Conservation (phyloP, 495 filamentous ascomycete species). For the Penicillium cataractarum region DNA sequence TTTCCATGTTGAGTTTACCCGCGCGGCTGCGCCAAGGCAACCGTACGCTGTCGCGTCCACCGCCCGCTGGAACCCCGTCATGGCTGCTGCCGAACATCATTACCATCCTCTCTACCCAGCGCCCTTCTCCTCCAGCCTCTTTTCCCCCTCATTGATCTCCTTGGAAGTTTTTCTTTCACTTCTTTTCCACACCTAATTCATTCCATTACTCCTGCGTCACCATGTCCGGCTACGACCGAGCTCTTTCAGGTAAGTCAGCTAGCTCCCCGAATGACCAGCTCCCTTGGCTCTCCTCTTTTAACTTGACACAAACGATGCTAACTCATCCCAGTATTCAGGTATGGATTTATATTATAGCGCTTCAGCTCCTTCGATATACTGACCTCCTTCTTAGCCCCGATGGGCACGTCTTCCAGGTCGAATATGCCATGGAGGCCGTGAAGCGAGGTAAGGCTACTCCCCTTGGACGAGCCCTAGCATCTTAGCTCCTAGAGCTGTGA, state of each 20-base stretch:
- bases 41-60: constrained; percentile 37
- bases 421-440: constrained; percentile 98
- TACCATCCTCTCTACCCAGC: constrained; percentile 19
- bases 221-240: constrained; percentile 92
- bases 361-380: constrained; percentile 28
- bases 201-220: constrained; percentile 44
- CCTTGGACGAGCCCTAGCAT: constrained; percentile 2
- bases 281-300: constrained; percentile 20
- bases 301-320: constrained; percentile 15
- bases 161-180: background rate
- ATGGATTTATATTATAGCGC: constrained; percentile 8
- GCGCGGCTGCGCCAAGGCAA: constrained; percentile 31
- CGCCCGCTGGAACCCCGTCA: constrained; percentile 34
- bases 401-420: constrained; percentile 99
- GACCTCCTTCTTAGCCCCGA: constrained; percentile 71
- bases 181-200: constrained; percentile 3
- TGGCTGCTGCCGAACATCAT: constrained; percentile 28
- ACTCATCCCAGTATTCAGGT: constrained; percentile 37
- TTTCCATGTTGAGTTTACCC: constrained; percentile 11
- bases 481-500: background rate
- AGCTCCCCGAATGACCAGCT: constrained; percentile 31
- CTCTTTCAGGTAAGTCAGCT: constrained; percentile 79
- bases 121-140: constrained; percentile 10
- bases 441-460: constrained; percentile 75
- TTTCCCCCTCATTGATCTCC: constrained; percentile 17